Percentiles rank a stretch among this genome's conserved stretches.
These are phyloP conservation scores for Pinus tabuliformis DNA, from an alignment of 75 land plant species.

Conservation along the genomic window DNA sequence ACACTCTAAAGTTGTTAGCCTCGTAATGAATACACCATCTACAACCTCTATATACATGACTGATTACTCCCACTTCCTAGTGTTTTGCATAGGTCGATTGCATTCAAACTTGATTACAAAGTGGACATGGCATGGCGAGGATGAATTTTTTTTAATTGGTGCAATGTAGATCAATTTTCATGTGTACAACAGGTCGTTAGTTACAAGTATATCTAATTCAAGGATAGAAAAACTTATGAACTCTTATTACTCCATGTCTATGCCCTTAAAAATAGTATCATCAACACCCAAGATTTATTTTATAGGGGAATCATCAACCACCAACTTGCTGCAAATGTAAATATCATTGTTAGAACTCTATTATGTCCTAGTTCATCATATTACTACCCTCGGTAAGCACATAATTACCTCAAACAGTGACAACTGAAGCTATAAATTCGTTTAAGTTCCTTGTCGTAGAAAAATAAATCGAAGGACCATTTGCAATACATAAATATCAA, in stretches of 20 bases:
- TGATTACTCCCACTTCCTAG: too few relatives aligned
- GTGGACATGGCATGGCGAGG: too few relatives aligned
- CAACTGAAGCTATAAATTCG: conserved; percentile 23
- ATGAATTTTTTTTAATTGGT: too few relatives aligned
- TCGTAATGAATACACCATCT: too few relatives aligned
- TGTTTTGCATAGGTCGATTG: too few relatives aligned
- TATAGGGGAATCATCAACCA: conserved; percentile 13
- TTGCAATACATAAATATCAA: conserved; percentile 22
- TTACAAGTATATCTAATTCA: too few relatives aligned
- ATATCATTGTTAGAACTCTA: neutral
- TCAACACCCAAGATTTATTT: conserved; percentile 26
- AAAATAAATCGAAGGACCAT: conserved; percentile 93
- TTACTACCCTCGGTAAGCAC: neutral
- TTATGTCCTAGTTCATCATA: neutral
- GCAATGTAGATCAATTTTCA: too few relatives aligned
- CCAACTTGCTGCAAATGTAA: conserved; percentile 31
- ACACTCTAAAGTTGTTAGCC: too few relatives aligned
- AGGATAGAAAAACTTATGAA: too few relatives aligned
- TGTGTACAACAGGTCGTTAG: too few relatives aligned
- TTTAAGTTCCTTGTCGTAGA: conserved; percentile 81
- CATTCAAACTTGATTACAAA: too few relatives aligned
- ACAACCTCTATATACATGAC: too few relatives aligned
- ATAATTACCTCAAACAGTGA: neutral
- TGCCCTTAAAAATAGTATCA: conserved; percentile 32
- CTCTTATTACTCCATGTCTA: conserved; percentile 33